These are phyloP conservation scores for Cylindricascospora bacillispora DNA, from an alignment of 1,139 yeast species.

Conservation along the genomic window DNA sequence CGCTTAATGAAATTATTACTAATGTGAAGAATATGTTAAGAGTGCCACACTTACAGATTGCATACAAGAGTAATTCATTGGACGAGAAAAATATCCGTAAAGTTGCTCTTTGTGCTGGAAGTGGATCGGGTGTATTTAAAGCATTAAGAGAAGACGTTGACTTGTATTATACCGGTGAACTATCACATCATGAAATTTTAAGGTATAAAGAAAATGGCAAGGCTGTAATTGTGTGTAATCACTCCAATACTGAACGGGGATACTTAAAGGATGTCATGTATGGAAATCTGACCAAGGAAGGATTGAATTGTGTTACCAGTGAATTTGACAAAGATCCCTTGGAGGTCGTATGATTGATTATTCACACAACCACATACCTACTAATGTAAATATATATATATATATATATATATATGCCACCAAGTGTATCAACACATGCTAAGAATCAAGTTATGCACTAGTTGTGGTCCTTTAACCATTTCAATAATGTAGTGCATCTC, in stretches of 20 bases:
- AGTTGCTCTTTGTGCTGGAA: slow-evolving; percentile 93
- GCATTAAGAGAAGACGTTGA: slow-evolving; percentile 41
- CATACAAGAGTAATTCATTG: slow-evolving; percentile 16
- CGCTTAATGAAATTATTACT: slow-evolving; percentile 35
- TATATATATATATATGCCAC: no score
- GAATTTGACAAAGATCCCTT: slow-evolving; percentile 46
- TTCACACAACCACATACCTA: not conserved
- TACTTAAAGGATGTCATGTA: slow-evolving; percentile 42
- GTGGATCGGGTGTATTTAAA: slow-evolving; percentile 58
- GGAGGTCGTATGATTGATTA: slow-evolving; percentile 8
- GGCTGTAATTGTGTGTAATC: slow-evolving; percentile 68
- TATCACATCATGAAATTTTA: slow-evolving; percentile 85
- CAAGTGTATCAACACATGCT: no score
- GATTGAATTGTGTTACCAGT: slow-evolving; percentile 33
- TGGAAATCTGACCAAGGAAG: slow-evolving; percentile 36
- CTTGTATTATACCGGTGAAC: slow-evolving; percentile 77
- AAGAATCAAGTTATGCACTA: no score
- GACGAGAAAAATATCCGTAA: slow-evolving; percentile 30
- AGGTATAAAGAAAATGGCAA: slow-evolving; percentile 60
- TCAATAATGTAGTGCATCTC: no score
- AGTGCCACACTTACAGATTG: slow-evolving; percentile 42
- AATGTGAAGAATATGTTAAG: slow-evolving; percentile 44
- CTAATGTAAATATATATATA: no score
- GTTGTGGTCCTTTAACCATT: no score
- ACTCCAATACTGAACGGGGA: slow-evolving; percentile 87